Base-by-base conservation (phyloP, 1,284 basidiomycete genomes). In the Ustilago shanxiensis region DNA sequence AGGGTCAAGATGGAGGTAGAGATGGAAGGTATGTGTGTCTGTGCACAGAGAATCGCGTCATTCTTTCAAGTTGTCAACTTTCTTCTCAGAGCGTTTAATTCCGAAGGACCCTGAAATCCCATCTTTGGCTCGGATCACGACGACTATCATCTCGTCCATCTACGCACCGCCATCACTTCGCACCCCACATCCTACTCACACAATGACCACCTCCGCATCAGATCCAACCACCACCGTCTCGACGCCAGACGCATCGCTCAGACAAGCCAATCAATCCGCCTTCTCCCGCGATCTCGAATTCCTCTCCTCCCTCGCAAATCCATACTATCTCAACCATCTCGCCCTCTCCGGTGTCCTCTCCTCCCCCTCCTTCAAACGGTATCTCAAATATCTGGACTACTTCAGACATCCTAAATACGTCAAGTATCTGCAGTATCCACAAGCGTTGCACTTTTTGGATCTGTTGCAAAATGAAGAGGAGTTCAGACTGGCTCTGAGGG, bases 271-370 rank as follows among this genome's bases (percentile, higher is more conserved):
- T 67, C 80, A 83, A 60, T 41, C 72, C 14, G 56, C 67, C 33
- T 84, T 84, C 61, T 79, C 81, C 13, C 72, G 73, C 53, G 79
- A 84, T 20, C 79, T 83, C 37, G 81, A 83, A 47, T 83, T 84
- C 61, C 61, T 82, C 33, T 82, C 80, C 0, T 79, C 83, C 6
- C 80, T 84, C 51, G 75, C 81, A 69, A 82, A 81, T 51, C 81
- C 83, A 6, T 78, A 66, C 66, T 84, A 83, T 64, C 67, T 84
- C 56, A 74, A 79, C 63, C 68, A 77, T 51, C 77, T 84, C 20
- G 79, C 83, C 14, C 67, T 74, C 33, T 71, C 78, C 16, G 72
- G 66, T 26, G 74, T 69, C 22, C 67, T 84, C 22, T 63, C 75
- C 4, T 66, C 79, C 9, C 60, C 78, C 6, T 26, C 69, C 8